phyloP scores from a whole-genome alignment of 441 rosid species.

The Gossypium gossypioides region DNA sequence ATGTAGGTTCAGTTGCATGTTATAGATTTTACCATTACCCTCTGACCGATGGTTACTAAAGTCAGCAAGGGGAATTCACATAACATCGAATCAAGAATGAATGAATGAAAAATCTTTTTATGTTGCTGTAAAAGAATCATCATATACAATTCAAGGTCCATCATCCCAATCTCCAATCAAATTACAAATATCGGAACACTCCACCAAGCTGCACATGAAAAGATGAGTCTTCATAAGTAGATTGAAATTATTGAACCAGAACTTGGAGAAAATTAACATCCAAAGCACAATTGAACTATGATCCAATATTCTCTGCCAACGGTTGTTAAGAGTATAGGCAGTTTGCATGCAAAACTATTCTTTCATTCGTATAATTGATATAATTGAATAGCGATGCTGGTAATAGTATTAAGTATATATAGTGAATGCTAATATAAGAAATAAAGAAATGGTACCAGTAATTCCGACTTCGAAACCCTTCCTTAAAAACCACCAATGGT shows the following conservation, averaged over 20 bases:
- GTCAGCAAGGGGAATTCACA: neutral
- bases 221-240: neutral
- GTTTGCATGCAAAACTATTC: neutral
- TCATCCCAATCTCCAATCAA: constrained; percentile 69
- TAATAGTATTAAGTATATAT: neutral
- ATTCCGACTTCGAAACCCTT: constrained; percentile 76
- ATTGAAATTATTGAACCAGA: neutral
- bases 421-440: neutral
- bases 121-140: neutral
- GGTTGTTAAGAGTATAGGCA: neutral
- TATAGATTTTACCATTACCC: neutral
- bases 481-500: constrained; percentile 80
- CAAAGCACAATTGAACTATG: neutral
- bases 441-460: constrained; percentile 37
- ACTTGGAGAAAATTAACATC: neutral
- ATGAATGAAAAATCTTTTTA: neutral
- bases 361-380: neutral
- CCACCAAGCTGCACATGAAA: constrained; percentile 62
- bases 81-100: neutral
- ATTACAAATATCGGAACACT: constrained; percentile 86
- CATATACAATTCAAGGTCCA: constrained; percentile 38
- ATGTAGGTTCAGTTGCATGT: constrained; percentile 3
- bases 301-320: neutral
- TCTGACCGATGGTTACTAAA: neutral
- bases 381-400: neutral